A percentile compares a stretch with the other conserved stretches of the same genome.
phyloP scores from a whole-genome alignment of 1,139 yeast genomes.

The Taphrina populina region DNA sequence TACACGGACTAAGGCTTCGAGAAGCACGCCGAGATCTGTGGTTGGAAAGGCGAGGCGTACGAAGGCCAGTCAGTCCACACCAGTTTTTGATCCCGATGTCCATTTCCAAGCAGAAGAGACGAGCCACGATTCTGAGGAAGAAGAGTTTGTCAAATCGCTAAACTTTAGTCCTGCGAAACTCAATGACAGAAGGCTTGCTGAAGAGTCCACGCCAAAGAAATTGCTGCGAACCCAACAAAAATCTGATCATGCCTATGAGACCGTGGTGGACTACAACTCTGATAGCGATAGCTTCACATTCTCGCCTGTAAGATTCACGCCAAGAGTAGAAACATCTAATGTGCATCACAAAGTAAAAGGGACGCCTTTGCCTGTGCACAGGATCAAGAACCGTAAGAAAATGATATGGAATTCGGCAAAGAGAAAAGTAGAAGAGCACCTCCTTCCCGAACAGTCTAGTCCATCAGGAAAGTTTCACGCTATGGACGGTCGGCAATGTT shows the following conservation, averaged over 20 bases:
- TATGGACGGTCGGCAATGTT: no score
- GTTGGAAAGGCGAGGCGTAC: not conserved
- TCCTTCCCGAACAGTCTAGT: no score
- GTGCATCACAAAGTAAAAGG: not conserved
- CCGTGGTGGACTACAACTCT: conserved; percentile 24
- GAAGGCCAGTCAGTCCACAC: not conserved
- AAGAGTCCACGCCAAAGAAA: no score
- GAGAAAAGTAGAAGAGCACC: not conserved
- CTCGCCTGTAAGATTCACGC: conserved; percentile 30
- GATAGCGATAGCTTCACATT: conserved; percentile 27
- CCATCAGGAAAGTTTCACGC: no score
- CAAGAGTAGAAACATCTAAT: not conserved
- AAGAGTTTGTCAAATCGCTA: conserved; percentile 8
- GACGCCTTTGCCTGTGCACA: not conserved
- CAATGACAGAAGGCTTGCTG: not conserved
- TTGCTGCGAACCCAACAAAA: no score
- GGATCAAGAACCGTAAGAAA: not conserved
- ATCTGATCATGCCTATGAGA: conserved; percentile 22
- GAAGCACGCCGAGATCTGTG: not conserved
- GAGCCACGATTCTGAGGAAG: conserved; percentile 18
- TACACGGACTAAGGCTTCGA: no score
- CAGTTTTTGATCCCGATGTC: conserved; percentile 18
- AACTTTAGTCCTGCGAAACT: conserved; percentile 16
- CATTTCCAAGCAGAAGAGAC: conserved; percentile 3
- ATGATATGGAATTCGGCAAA: conserved; percentile 16